These are phyloP conservation scores for Xylaria scruposa DNA, from an alignment of 495 filamentous ascomycete genomes.

Conservation along the genomic window DNA sequence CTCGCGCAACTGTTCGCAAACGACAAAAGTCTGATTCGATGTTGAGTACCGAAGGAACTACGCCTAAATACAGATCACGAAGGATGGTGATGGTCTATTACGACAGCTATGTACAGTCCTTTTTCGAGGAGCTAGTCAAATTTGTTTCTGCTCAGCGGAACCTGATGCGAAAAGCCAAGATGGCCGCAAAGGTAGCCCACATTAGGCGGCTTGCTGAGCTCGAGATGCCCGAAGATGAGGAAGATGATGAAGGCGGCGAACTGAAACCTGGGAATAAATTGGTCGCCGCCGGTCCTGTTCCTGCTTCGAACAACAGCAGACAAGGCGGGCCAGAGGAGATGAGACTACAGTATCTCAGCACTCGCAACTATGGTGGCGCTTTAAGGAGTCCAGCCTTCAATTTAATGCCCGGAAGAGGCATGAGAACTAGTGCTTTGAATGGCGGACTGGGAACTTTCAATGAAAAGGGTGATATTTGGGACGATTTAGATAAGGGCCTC, in stretches of 20 bases:
- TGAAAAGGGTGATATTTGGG: conserved; percentile 62
- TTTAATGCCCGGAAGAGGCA: conserved; percentile 27
- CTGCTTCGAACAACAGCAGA: conserved; percentile 15
- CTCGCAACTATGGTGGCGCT: conserved; percentile 38
- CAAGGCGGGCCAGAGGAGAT: conserved; percentile 32
- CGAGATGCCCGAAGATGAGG: conserved; percentile 54
- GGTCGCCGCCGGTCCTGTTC: conserved; percentile 25
- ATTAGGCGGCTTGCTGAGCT: conserved; percentile 61
- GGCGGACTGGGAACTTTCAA: conserved; percentile 39
- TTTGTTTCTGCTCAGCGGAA: conserved; percentile 81
- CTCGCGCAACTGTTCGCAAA: conserved; percentile 54
- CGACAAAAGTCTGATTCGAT: conserved; percentile 67
- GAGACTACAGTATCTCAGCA: conserved; percentile 41
- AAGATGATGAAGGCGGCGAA: conserved; percentile 42
- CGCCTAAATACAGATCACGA: conserved; percentile 68
- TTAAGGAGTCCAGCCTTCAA: conserved; percentile 24
- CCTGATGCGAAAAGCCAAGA: conserved; percentile 80
- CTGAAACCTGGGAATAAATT: conserved; percentile 37
- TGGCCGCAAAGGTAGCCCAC: conserved; percentile 65
- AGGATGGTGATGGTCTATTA: conserved; percentile 89
- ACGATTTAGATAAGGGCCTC: conserved; percentile 74
- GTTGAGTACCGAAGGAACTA: conserved; percentile 58
- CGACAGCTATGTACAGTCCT: conserved; percentile 81
- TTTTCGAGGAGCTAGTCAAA: conserved; percentile 80
- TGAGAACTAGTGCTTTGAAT: conserved; percentile 33